Evolutionary conservation across 345 rosid species (phyloP).

Genomic region (Stellera chamaejasme): DNA sequence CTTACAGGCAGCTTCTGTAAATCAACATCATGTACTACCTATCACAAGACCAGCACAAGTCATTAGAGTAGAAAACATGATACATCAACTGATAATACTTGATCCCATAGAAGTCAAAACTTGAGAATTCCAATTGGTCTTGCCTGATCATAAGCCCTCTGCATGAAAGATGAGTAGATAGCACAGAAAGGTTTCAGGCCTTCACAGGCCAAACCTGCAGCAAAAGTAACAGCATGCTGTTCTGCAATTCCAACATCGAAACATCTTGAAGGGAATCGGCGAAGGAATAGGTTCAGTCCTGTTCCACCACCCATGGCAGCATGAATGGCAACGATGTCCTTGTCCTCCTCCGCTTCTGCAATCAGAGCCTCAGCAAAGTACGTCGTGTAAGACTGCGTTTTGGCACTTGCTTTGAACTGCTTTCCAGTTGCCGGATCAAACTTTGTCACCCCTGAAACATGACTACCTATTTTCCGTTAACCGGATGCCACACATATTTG

Average conservation of each 20-base stretch:
- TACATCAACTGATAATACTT: not conserved
- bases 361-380: constrained; percentile 92
- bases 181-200: constrained; percentile 94
- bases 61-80: not conserved
- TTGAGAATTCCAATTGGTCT: constrained; percentile 10
- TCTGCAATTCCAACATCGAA: constrained; percentile 97
- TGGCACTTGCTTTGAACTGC: constrained; percentile 67
- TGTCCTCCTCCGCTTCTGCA: constrained; percentile 90
- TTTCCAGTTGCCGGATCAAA: constrained; percentile 94
- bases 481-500: not conserved
- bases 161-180: constrained; percentile 92
- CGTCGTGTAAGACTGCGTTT: constrained; percentile 75
- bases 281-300: constrained; percentile 77
- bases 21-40: constrained; percentile 98
- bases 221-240: constrained; percentile 97
- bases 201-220: constrained; percentile 97
- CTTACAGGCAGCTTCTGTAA: constrained; percentile 92
- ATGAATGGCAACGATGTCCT: constrained; percentile 83
- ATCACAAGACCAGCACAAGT: constrained; percentile 1
- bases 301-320: constrained; percentile 99
- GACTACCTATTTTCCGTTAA: not conserved
- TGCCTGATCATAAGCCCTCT: constrained; percentile 98
- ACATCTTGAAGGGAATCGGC: constrained; percentile 81
- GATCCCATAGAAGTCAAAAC: not conserved
- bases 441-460: constrained; percentile 68